A percentile compares a stretch with the other conserved stretches of the same genome.
Conservation (phyloP, 192 early-diverging fungal species). For the Chytriomyces sp. region DNA sequence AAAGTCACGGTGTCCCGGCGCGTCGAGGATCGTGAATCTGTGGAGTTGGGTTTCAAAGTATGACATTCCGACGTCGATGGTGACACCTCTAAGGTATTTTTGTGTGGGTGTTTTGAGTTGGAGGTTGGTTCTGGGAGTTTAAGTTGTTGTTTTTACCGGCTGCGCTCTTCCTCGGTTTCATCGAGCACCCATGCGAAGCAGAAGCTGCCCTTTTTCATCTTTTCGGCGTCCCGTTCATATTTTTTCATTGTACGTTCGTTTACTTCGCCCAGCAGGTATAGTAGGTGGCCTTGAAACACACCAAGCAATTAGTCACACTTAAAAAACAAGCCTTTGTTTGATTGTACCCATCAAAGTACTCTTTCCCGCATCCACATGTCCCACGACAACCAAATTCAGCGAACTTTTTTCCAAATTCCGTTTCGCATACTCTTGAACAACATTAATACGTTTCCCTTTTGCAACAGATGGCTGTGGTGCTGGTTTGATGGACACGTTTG, state of each 20-base stretch:
- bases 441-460: conserved; percentile 66
- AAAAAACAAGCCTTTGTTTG: neutral
- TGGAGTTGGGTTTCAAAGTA: conserved; percentile 82
- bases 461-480: conserved; percentile 16
- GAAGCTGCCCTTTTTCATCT: conserved; percentile 94
- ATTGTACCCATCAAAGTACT: conserved; percentile 83
- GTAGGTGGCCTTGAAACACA: conserved; percentile 67
- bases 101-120: no score
- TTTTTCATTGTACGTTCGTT: conserved; percentile 83
- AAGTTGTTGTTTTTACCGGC: conserved; percentile 45
- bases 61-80: conserved; percentile 93
- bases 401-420: conserved; percentile 68
- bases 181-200: conserved; percentile 98
- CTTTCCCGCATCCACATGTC: conserved; percentile 98
- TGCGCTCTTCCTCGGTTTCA: conserved; percentile 91
- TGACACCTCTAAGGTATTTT: conserved; percentile 76
- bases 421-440: conserved; percentile 73
- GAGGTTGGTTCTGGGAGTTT: no score
- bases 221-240: conserved; percentile 88
- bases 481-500: neutral
- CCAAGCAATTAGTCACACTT: neutral
- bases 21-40: conserved; percentile 89
- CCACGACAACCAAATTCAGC: conserved; percentile 87
- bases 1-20: conserved; percentile 98
- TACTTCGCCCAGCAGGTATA: conserved; percentile 88